phyloP scores from a whole-genome alignment of 2,329 filamentous ascomycete species.

The Verticillium longisporum region DNA sequence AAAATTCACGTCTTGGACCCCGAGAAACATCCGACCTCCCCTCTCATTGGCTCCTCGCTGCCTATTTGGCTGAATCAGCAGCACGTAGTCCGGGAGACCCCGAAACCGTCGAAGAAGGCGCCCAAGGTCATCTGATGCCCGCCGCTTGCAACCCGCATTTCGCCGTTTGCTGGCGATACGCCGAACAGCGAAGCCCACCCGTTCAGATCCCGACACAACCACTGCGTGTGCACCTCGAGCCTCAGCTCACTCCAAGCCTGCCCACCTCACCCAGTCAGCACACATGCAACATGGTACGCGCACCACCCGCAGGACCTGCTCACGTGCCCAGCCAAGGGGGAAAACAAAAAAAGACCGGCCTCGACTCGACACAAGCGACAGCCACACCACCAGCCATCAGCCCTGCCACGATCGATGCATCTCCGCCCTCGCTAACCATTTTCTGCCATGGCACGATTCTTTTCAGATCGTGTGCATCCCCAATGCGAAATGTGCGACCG shows the following conservation, averaged over 20 bases:
- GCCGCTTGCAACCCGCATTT: neutral
- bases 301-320: neutral
- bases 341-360: too few relatives aligned
- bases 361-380: neutral
- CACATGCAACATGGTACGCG: too few relatives aligned
- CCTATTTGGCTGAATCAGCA: neutral
- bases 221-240: neutral
- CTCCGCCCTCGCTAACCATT: neutral
- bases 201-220: neutral
- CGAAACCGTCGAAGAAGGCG: neutral
- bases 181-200: neutral
- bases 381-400: neutral
- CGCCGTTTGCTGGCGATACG: neutral
- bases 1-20: neutral
- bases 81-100: neutral
- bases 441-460: slow-evolving; percentile 3
- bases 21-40: neutral
- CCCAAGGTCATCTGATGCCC: neutral
- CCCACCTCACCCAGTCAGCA: too few relatives aligned
- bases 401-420: neutral
- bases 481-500: too few relatives aligned
- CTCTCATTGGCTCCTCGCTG: neutral
- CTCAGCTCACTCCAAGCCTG: neutral
- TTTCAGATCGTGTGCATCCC: slow-evolving; percentile 17
- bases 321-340: neutral